phyloP scores from a whole-genome alignment of 768 basidiomycete species.

The Pleurotus pulmonarius region DNA sequence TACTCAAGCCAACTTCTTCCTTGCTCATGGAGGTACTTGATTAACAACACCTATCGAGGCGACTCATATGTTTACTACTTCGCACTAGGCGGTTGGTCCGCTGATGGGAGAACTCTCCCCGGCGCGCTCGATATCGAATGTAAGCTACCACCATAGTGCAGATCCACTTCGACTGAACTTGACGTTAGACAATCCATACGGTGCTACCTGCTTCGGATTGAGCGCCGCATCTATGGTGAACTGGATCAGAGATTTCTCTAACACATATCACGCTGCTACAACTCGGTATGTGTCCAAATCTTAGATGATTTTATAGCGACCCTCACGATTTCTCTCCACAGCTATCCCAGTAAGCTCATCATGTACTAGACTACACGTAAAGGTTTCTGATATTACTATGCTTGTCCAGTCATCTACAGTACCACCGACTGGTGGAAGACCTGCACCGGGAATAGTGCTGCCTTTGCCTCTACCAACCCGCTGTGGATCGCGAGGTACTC shows the following conservation, averaged over 20 bases:
- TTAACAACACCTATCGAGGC: too few relatives aligned
- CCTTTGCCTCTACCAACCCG: slow-evolving; percentile 48
- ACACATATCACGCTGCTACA: slow-evolving; percentile 49
- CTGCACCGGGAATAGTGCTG: slow-evolving; percentile 57
- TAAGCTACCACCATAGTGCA: too few relatives aligned
- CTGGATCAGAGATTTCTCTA: slow-evolving; percentile 61
- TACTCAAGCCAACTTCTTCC: slow-evolving; percentile 55
- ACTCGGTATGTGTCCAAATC: slow-evolving; percentile 32
- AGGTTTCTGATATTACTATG: background rate
- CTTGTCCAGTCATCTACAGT: slow-evolving; percentile 49
- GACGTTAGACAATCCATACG: slow-evolving; percentile 50
- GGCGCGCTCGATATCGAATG: slow-evolving; percentile 64
- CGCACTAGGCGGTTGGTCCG: slow-evolving; percentile 40
- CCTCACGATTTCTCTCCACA: background rate
- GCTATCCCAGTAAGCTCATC: background rate
- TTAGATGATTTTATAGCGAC: background rate
- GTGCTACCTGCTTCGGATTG: slow-evolving; percentile 51
- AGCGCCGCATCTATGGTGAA: slow-evolving; percentile 53
- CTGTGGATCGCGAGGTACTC: slow-evolving; percentile 59
- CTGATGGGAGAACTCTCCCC: slow-evolving; percentile 58
- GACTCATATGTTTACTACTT: too few relatives aligned
- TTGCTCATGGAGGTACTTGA: slow-evolving; percentile 42
- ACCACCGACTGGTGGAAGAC: slow-evolving; percentile 66
- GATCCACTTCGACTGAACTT: too few relatives aligned
- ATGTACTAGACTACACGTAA: background rate